Evolutionary conservation across 2,329 filamentous ascomycete species (phyloP).

Genomic region (Aspergillus ruber): DNA sequence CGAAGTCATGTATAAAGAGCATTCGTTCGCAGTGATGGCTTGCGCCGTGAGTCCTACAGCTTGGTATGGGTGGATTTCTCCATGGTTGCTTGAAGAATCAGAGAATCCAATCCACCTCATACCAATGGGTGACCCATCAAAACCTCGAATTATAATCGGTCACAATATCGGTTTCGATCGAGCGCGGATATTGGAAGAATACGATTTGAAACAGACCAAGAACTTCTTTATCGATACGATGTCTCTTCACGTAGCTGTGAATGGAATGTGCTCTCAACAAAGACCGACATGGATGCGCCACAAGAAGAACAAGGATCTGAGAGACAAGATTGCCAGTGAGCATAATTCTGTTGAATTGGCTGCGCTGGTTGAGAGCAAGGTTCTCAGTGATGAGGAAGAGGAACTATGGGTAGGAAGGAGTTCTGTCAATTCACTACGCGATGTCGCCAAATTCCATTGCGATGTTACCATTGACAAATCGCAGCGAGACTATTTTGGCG

Average conservation of each 20-base stretch:
- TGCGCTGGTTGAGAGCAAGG: constrained; percentile 60
- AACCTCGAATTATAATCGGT: constrained; percentile 74
- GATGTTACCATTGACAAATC: constrained; percentile 87
- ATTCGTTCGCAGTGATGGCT: constrained; percentile 90
- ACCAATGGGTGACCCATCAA: constrained; percentile 70
- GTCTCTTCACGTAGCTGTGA: constrained; percentile 95
- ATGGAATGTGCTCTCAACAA: constrained; percentile 97
- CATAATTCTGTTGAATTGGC: constrained; percentile 66
- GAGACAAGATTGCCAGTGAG: constrained; percentile 69
- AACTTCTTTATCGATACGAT: constrained; percentile 94
- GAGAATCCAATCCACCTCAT: constrained; percentile 72
- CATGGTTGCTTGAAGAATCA: constrained; percentile 83
- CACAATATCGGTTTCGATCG: constrained; percentile 96
- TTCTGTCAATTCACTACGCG: constrained; percentile 87
- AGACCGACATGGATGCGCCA: constrained; percentile 97
- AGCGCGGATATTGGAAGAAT: constrained; percentile 82
- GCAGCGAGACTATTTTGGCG: constrained; percentile 77
- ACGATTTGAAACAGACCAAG: constrained; percentile 70
- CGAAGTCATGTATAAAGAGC: constrained; percentile 93
- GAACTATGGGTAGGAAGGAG: constrained; percentile 94
- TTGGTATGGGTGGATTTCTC: constrained; percentile 97
- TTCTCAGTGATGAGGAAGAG: constrained; percentile 73
- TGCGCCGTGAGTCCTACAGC: constrained; percentile 82
- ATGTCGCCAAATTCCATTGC: constrained; percentile 95
- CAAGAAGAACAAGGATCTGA: constrained; percentile 77